Percentiles rank a stretch among this genome's conserved stretches.
phyloP scores from a whole-genome alignment of 2,329 filamentous ascomycete species.

The Fusarium haematococcum region DNA sequence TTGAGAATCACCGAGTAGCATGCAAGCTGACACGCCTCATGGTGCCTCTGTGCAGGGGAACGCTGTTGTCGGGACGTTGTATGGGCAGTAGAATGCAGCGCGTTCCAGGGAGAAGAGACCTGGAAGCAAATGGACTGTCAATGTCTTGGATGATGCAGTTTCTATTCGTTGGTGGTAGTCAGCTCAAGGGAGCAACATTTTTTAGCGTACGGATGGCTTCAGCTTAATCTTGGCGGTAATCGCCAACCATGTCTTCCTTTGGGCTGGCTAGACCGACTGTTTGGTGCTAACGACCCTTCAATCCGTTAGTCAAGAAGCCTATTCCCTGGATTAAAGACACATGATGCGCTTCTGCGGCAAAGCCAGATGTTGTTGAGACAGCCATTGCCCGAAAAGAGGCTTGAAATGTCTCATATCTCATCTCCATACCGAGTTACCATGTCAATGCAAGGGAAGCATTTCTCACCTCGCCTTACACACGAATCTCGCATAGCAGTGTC shows the following conservation, averaged over 20 bases:
- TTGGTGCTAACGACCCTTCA: neutral
- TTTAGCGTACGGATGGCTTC: neutral
- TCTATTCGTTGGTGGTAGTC: neutral
- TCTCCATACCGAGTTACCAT: neutral
- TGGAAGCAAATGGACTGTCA: neutral
- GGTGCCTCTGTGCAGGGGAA: neutral
- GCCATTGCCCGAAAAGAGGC: neutral
- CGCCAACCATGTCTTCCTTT: neutral
- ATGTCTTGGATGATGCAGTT: neutral
- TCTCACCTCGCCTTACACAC: neutral
- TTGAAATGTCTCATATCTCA: constrained; percentile 2
- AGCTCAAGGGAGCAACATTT: neutral
- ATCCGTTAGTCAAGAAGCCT: neutral
- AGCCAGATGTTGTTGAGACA: neutral
- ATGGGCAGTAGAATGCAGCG: neutral
- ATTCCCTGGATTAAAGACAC: neutral
- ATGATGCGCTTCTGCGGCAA: neutral
- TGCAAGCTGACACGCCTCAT: neutral
- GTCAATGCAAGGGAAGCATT: constrained; percentile 3
- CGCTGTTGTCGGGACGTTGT: neutral
- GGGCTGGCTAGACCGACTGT: neutral
- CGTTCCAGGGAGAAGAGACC: neutral
- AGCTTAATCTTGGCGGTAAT: neutral
- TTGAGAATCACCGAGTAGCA: neutral
- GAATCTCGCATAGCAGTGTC: neutral